Evolutionary conservation across 257 asterid species (phyloP), one percentile per base, ranked within the genome.

Genomic region (Nicotiana paniculata): DNA sequence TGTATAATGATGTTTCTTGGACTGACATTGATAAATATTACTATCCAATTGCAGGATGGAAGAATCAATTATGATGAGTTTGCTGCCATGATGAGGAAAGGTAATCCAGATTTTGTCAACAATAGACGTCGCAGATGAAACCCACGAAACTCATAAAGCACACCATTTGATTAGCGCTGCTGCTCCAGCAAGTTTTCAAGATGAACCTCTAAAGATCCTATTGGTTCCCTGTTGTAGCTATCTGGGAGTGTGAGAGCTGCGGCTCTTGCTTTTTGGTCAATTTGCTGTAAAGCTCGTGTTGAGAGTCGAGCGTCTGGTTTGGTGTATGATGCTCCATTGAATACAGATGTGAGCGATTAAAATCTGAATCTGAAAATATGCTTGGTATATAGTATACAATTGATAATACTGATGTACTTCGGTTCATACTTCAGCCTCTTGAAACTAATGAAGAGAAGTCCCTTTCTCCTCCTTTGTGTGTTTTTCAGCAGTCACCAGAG

Each of bases 1-100:
- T 53, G 17, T 5, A 66, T 33, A 66, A 26, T 74, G 63, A 35
- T 74, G 53, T 74, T 35, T 15, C 16, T 75, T 24, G 46, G 28
- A 75, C 79, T 51, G 16, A 26, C 46, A 28, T 26, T 83, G 75
- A 82, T 55, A 76, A 79, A 48, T 51, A 9, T 10, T 82, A 57
- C 18, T 51, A 69, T 77, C 78, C 48, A 21, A 74, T 83, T 84
- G 85, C 93, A 94, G 98, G 98, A 92, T 81, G 98, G 98, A 82
- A 91, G 90, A 88, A 94, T 94, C 85, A 94, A 94, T 87, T 94
- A 94, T 18, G 98, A 93, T 24, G 98, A 93, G 85, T 93, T 93
- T 81, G 97, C 84, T 2, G 97, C 93, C 2, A 94, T 94, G 98
- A 94, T 94, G 98, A 90, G 88, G 86, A 90, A 94, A 86, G 98